These are phyloP conservation scores for Chytridium lagenaria DNA, from an alignment of 371 early-diverging fungal genomes.

Conservation along the genomic window DNA sequence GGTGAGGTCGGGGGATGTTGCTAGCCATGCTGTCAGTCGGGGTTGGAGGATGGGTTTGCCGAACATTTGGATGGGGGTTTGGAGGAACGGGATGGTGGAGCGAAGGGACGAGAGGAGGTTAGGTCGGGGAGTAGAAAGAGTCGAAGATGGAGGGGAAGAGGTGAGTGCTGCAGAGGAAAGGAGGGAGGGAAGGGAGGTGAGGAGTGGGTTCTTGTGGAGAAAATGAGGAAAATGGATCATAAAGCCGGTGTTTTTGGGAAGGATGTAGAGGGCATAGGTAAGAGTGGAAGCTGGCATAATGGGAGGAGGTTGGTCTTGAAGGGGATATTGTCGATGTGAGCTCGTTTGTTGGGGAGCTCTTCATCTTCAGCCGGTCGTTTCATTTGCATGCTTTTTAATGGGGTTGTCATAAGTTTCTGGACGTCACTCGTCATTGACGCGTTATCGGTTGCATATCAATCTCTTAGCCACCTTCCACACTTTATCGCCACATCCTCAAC, in stretches of 20 bases:
- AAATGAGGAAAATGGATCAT: neutral
- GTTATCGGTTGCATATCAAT: too few relatives aligned
- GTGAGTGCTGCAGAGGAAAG: neutral
- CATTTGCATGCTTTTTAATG: too few relatives aligned
- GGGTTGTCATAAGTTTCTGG: too few relatives aligned
- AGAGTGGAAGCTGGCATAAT: neutral
- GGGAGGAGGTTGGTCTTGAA: too few relatives aligned
- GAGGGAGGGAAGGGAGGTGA: neutral
- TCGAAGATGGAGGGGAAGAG: too few relatives aligned
- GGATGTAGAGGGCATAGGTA: neutral
- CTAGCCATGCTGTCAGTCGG: conserved; percentile 10
- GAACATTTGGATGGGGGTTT: conserved; percentile 13
- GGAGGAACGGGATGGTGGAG: conserved; percentile 5
- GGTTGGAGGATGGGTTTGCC: conserved; percentile 16
- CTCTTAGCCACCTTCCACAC: too few relatives aligned
- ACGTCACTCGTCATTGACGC: too few relatives aligned
- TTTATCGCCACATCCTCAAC: too few relatives aligned
- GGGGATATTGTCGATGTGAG: too few relatives aligned
- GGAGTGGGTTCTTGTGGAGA: neutral
- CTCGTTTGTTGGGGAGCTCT: too few relatives aligned
- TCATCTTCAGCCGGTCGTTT: too few relatives aligned
- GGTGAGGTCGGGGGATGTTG: neutral
- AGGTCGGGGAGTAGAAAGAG: too few relatives aligned
- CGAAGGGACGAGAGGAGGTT: neutral
- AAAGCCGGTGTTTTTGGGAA: neutral